Evolutionary conservation across 257 asterid genomes (phyloP).

Genomic region (Thymus mandschuricus): DNA sequence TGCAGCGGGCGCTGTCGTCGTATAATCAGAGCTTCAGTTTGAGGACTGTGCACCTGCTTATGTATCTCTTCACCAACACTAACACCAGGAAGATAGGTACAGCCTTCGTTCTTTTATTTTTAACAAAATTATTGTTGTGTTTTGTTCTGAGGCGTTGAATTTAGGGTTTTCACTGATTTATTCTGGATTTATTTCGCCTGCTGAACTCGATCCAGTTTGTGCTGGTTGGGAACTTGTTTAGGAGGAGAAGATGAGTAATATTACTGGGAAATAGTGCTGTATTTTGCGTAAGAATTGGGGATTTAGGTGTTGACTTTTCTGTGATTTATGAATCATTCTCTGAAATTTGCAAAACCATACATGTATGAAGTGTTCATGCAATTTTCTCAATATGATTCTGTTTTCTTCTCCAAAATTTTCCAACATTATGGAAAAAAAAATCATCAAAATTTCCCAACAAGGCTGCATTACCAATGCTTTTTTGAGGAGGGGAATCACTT

Average conservation of each 20-base stretch:
- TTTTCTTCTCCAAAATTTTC: slow-evolving; percentile 10
- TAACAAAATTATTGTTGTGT: not conserved
- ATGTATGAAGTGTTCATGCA: not conserved
- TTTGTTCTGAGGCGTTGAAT: not conserved
- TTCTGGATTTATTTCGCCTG: not conserved
- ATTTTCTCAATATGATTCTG: slow-evolving; percentile 2
- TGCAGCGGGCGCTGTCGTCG: slow-evolving; percentile 74
- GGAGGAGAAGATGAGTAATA: not conserved
- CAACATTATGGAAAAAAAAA: too few relatives aligned
- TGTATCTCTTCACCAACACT: slow-evolving; percentile 83
- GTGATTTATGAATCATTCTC: not conserved
- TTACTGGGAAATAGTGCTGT: slow-evolving; percentile 12
- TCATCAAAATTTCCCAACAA: too few relatives aligned
- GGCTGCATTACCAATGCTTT: too few relatives aligned
- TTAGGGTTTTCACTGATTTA: not conserved
- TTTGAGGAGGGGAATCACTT: not conserved
- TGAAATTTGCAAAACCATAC: slow-evolving; percentile 15
- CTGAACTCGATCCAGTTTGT: not conserved
- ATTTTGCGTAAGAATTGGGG: not conserved
- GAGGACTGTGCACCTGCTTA: slow-evolving; percentile 92
- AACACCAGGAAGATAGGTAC: slow-evolving; percentile 81
- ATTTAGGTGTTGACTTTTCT: not conserved
- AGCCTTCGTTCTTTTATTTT: not conserved
- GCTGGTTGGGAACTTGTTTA: not conserved
- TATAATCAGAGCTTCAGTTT: slow-evolving; percentile 80